Conservation (phyloP, 176 grass and related monocot species). For the Canna indica region DNA sequence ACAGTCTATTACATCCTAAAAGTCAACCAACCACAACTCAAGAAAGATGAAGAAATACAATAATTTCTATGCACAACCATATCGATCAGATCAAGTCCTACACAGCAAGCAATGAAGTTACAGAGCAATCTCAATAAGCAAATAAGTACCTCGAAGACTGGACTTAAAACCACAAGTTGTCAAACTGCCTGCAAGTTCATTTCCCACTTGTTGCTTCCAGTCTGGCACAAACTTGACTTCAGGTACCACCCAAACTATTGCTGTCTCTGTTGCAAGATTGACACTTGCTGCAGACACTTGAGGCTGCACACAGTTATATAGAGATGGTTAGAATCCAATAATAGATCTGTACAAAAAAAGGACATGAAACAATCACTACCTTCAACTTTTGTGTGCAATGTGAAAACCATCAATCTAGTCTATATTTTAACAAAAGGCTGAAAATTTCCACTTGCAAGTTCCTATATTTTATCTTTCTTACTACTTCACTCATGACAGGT, state of each 20-base stretch:
- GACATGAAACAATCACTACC: neutral
- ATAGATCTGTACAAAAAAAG: neutral
- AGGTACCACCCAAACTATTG: slow-evolving; percentile 55
- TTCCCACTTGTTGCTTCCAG: slow-evolving; percentile 76
- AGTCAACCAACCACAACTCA: no score
- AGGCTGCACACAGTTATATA: slow-evolving; percentile 34
- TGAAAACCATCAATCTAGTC: neutral
- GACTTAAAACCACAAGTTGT: slow-evolving; percentile 76
- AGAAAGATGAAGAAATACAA: no score
- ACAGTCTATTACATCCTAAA: no score
- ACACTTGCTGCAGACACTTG: slow-evolving; percentile 67
- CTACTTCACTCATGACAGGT: neutral
- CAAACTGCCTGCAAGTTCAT: slow-evolving; percentile 67
- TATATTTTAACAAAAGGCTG: neutral
- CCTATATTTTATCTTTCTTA: neutral
- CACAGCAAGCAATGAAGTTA: neutral
- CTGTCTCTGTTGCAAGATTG: slow-evolving; percentile 88
- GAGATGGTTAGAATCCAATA: neutral
- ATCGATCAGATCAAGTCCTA: neutral
- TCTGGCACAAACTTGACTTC: slow-evolving; percentile 38
- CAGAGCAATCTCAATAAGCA: neutral
- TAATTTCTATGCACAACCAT: neutral
- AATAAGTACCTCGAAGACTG: slow-evolving; percentile 64
- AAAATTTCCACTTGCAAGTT: neutral
- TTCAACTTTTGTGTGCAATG: neutral